Evolutionary conservation across 257 asterid genomes (phyloP), one percentile per base, ranked within the genome.

Genomic region (Voacanga thouarsii): DNA sequence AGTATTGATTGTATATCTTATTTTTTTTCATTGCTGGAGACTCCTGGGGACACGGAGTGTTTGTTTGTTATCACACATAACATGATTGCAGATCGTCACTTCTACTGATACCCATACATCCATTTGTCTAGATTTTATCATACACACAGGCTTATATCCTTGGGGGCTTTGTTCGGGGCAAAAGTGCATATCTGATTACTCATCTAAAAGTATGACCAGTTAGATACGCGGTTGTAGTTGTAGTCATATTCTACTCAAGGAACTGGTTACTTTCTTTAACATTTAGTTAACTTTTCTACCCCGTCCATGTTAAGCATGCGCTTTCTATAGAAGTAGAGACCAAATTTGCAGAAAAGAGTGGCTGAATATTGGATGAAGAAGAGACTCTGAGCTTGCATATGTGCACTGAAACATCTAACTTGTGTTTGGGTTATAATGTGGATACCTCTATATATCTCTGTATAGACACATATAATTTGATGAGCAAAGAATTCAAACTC

Each of bases 401-500:
- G 30, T 28, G 65, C 66, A 30, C 21, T 72, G 10, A n/a, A n/a
- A n/a, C n/a, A n/a, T n/a, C n/a, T n/a, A n/a, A n/a, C n/a, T 19
- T 24, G 7, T 39, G 15, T n/a, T 1, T 23, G 16, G 56, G 19
- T 71, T 71, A 1, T 44, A 14, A 44, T 44, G 10, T 24, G 55
- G 33, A 44, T 71, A 28, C 2, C 5, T 11, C 21, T 45, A 43
- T 19, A 10, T 28, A 30, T 30, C 43, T 41, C 19, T 71, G 41
- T 23, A 16, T 4, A 50, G 18, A 49, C 21, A 44, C 39, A 65
- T 10, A 10, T 45, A 60, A 33, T 77, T 57, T 43, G 47, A 77
- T 67, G 63, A 50, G 56, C 70, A 44, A 28, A 47, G 60, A 39
- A 79, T 8, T 37, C 37, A 43, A 12, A 56, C 9, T 79, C 72